Evolutionary conservation across 345 rosid genomes (phyloP), one percentile per base, ranked within the genome.

Genomic region (Bruguiera gymnorhiza): DNA sequence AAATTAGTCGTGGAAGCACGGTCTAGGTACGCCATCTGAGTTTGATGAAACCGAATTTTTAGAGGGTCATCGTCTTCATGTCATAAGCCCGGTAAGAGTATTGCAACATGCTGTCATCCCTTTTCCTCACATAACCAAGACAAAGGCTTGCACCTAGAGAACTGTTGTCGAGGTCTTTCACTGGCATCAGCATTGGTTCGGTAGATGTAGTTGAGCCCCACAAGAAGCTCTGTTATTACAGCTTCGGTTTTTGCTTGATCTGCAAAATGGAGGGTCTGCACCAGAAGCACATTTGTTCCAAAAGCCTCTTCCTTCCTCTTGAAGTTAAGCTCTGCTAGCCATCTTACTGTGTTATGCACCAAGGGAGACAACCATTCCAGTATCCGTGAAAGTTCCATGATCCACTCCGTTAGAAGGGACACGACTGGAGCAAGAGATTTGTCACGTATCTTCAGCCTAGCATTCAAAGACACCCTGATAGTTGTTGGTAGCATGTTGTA

Each of bases 241-340:
- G 87, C 85, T 76, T 89, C 95, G 5, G 91, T 86, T 72, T 85
- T 87, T 37, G 76, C 87, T 77, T 34, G 80, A 71, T 85, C 72
- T 11, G 91, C 91, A 75, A 66, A 89, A 78, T 82, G 78, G 8
- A 89, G 85, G 0, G 89, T 89, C 79, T 85, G 91, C 62, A 86
- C 83, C 68, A 87, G 73, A 74, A 84, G 86, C 70, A 87, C 82
- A 63, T 80, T 81, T 27, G 81, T 69, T 55, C 81, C 62, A 1
- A 82, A 83, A 65, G 73, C 77, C 72, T 78, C 81, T 21, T 70
- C 75, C 30, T 83, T 85, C 68, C 82, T 81, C 84, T 85, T 91
- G 53, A 89, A 81, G 60, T 77, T 84, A 19, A 72, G 82, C 62
- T 82, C 89, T 0, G 88, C 83, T 62, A 85, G 89, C 89, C 89